A percentile compares a stretch with the other conserved stretches of the same genome.
Evolutionary conservation across 139 green algal species (phyloP).

Genomic region (Tetradesmus lagerheimii): DNA sequence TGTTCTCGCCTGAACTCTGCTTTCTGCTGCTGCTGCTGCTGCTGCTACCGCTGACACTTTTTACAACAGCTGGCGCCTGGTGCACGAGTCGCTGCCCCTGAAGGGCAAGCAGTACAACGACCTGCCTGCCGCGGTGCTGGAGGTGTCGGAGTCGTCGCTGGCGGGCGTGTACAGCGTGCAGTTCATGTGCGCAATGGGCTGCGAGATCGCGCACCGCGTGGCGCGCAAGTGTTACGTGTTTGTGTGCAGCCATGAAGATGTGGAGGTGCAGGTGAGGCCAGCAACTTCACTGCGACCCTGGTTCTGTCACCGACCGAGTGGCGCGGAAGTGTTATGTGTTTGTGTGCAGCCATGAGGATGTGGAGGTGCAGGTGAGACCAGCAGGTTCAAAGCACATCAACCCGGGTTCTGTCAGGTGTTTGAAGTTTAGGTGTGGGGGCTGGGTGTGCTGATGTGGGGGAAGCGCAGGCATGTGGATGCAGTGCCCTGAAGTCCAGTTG

Average conservation of each 20-base stretch:
- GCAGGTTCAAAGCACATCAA: too few species aligned
- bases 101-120: conserved; percentile 3
- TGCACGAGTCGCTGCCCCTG: conserved; percentile 27
- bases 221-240: not conserved
- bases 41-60: not conserved
- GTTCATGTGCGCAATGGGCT: conserved; percentile 38
- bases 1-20: too few species aligned
- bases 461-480: too few species aligned
- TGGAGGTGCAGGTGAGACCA: conserved; percentile 26
- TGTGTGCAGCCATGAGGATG: not conserved
- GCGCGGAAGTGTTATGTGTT: not conserved
- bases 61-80: conserved; percentile 13
- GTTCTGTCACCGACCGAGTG: too few species aligned
- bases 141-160: conserved; percentile 30
- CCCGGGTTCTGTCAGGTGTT: too few species aligned
- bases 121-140: conserved; percentile 37
- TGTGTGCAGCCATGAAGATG: not conserved
- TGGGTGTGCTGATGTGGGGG: too few species aligned
- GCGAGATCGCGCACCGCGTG: not conserved
- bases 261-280: conserved; percentile 26
- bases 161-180: not conserved
- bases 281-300: too few species aligned
- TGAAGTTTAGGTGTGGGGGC: too few species aligned
- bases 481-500: too few species aligned
- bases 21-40: not conserved